Evolutionary conservation across 345 rosid species (phyloP).

Genomic region (Dipteronia sinensis): DNA sequence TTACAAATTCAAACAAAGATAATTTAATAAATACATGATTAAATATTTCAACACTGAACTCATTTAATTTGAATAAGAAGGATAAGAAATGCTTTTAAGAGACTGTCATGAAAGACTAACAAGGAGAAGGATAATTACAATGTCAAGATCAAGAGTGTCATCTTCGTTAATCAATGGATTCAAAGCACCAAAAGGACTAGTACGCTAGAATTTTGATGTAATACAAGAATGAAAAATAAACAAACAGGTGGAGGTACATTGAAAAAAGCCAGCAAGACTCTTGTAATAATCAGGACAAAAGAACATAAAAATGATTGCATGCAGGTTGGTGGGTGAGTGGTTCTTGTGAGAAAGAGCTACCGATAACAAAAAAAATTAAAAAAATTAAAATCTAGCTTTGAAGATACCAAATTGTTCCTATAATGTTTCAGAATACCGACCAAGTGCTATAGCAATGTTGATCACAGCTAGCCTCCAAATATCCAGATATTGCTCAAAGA

Average conservation of each 20-base stretch:
- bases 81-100: not conserved
- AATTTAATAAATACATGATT: not conserved
- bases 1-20: not conserved
- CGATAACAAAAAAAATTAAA: not conserved
- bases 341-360: not conserved
- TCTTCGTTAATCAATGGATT: no score
- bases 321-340: not conserved
- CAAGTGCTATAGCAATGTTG: conserved; percentile 80
- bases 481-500: conserved; percentile 95
- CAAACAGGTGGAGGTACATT: no score
- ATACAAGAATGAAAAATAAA: no score
- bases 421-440: conserved; percentile 43
- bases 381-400: not conserved
- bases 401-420: not conserved
- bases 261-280: no score
- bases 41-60: not conserved
- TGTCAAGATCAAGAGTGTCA: not conserved
- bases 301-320: not conserved
- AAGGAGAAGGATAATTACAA: not conserved
- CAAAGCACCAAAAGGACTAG: no score
- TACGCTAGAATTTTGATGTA: no score
- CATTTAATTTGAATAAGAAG: not conserved
- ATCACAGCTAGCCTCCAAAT: conserved; percentile 87
- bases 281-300: no score
- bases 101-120: not conserved